These are phyloP conservation scores for Mycosphaerelloides madeirae DNA, from an alignment of 2,329 filamentous ascomycete genomes.

Conservation along the genomic window DNA sequence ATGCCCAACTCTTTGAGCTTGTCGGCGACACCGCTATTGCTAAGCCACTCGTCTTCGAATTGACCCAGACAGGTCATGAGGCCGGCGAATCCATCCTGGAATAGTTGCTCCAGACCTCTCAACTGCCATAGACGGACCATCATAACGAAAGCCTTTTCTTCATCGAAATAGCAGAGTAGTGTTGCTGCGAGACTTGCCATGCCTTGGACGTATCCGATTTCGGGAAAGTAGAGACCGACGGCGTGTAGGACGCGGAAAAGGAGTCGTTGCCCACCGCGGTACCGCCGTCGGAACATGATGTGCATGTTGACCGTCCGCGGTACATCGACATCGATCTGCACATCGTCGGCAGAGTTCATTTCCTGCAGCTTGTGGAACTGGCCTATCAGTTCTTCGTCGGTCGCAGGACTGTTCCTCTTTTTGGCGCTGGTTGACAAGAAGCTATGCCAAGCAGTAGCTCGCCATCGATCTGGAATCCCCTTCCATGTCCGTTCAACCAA, in stretches of 20 bases:
- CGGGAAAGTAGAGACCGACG: slow-evolving; percentile 83
- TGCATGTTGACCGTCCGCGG: slow-evolving; percentile 91
- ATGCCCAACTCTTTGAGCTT: slow-evolving; percentile 77
- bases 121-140: slow-evolving; percentile 89
- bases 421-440: slow-evolving; percentile 77
- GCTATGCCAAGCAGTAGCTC: slow-evolving; percentile 87
- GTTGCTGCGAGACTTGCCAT: slow-evolving; percentile 95
- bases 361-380: slow-evolving; percentile 69
- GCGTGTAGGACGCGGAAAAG: slow-evolving; percentile 90
- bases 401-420: slow-evolving; percentile 53
- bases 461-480: slow-evolving; percentile 94
- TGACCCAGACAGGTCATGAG: slow-evolving; percentile 81
- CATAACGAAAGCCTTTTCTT: slow-evolving; percentile 93
- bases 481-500: slow-evolving; percentile 93
- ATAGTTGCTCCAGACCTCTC: slow-evolving; percentile 78
- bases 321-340: slow-evolving; percentile 96
- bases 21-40: slow-evolving; percentile 67
- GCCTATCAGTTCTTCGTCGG: slow-evolving; percentile 67
- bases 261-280: slow-evolving; percentile 84
- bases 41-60: slow-evolving; percentile 80
- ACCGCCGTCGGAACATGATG: slow-evolving; percentile 92
- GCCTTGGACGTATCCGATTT: slow-evolving; percentile 92
- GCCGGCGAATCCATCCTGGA: slow-evolving; percentile 76
- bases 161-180: slow-evolving; percentile 91
- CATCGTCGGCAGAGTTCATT: slow-evolving; percentile 76